A percentile compares a stretch with the other conserved stretches of the same genome.
phyloP scores from a whole-genome alignment of 2,329 filamentous ascomycete species.

The Calonectria hongkongensis region DNA sequence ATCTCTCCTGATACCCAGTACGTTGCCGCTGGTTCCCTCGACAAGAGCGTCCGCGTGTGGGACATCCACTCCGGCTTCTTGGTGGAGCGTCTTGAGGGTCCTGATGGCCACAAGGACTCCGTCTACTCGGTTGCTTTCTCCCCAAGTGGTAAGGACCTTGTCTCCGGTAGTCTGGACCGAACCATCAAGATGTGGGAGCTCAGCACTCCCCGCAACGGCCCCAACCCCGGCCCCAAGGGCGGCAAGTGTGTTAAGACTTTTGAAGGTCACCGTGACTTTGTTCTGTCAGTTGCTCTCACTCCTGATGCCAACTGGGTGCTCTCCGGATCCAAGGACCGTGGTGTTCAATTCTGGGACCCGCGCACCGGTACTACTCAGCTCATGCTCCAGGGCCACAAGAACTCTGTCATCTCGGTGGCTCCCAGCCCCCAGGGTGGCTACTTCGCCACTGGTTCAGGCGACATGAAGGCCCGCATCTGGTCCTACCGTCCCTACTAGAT shows the following conservation, averaged over 20 bases:
- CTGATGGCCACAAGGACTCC: conserved; percentile 96
- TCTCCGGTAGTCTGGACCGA: conserved; percentile 96
- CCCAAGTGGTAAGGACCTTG: conserved; percentile 92
- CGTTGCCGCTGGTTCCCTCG: conserved; percentile 94
- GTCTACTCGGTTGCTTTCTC: conserved; percentile 98
- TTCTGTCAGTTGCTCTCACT: conserved; percentile 94
- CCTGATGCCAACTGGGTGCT: conserved; percentile 97
- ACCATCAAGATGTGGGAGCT: conserved; percentile 99
- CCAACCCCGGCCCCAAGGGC: conserved; percentile 82
- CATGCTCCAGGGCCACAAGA: conserved; percentile 99
- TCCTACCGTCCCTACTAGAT: conserved; percentile 77
- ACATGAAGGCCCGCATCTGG: conserved; percentile 99
- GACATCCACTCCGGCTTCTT: conserved; percentile 90
- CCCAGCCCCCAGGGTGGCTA: conserved; percentile 91
- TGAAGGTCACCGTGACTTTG: conserved; percentile 98
- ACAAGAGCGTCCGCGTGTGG: conserved; percentile 99
- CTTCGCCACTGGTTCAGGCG: conserved; percentile 97
- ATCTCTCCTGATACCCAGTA: conserved; percentile 97
- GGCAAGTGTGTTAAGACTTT: conserved; percentile 98
- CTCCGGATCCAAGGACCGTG: conserved; percentile 96
- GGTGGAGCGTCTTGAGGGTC: conserved; percentile 92
- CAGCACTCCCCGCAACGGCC: conserved; percentile 80
- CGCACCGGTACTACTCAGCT: conserved; percentile 94
- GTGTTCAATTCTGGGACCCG: conserved; percentile 99
- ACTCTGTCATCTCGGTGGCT: conserved; percentile 97